Conservation (phyloP, 495 filamentous ascomycete genomes). For the Friedmanniomyces simplex region DNA sequence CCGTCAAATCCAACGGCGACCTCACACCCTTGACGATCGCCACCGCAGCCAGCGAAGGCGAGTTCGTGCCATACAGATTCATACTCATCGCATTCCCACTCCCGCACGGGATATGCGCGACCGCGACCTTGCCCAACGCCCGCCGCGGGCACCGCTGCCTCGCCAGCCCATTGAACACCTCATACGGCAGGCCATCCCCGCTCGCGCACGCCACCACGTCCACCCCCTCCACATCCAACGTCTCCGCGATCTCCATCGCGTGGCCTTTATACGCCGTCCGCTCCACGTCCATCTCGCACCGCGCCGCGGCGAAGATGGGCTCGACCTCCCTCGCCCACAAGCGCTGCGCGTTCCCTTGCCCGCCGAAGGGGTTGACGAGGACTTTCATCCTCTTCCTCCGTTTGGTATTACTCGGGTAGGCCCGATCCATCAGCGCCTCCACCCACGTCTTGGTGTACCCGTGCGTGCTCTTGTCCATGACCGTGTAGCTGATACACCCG, state of each 20-base stretch:
- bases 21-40: conserved; percentile 74
- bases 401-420: conserved; percentile 59
- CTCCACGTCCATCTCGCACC: conserved; percentile 65
- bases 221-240: conserved; percentile 66
- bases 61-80: conserved; percentile 76
- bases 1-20: conserved; percentile 74
- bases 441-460: conserved; percentile 48
- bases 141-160: conserved; percentile 61
- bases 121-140: conserved; percentile 68
- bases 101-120: conserved; percentile 84
- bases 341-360: conserved; percentile 64
- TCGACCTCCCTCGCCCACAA: conserved; percentile 66
- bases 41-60: conserved; percentile 64
- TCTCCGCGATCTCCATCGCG: conserved; percentile 65
- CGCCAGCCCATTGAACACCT: conserved; percentile 88
- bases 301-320: conserved; percentile 74
- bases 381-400: conserved; percentile 71
- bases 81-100: conserved; percentile 89
- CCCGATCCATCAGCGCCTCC: conserved; percentile 48
- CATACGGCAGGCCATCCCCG: conserved; percentile 82
- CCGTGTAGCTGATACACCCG: conserved; percentile 48
- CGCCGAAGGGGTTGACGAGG: conserved; percentile 82
- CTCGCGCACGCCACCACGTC: conserved; percentile 85
- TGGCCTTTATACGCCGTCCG: conserved; percentile 63
- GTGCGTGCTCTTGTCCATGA: conserved; percentile 37